These are phyloP conservation scores for Ilyonectria destructans DNA, from an alignment of 2,329 filamentous ascomycete genomes.

Conservation along the genomic window DNA sequence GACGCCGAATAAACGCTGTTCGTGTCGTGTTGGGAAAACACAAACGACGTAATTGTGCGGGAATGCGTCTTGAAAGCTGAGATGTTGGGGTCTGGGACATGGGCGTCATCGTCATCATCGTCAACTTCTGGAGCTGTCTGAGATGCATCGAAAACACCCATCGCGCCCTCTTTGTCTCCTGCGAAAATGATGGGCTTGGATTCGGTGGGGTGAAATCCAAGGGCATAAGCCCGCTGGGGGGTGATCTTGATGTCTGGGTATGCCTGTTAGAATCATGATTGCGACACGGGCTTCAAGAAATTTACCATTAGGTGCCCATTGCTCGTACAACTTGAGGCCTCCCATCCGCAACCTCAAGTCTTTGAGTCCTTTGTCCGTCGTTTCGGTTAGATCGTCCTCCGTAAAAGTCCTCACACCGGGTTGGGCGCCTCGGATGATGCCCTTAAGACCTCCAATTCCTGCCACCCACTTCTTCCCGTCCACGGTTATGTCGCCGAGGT, in stretches of 20 bases:
- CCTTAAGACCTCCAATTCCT: slow-evolving; percentile 76
- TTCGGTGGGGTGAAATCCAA: slow-evolving; percentile 89
- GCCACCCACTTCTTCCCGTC: slow-evolving; percentile 84
- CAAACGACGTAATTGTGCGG: slow-evolving; percentile 88
- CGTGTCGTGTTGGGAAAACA: slow-evolving; percentile 81
- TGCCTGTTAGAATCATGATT: neutral
- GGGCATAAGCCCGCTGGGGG: slow-evolving; percentile 87
- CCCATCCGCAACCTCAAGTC: slow-evolving; percentile 84
- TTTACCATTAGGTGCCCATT: slow-evolving; percentile 84
- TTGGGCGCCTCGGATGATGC: slow-evolving; percentile 76
- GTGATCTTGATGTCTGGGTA: slow-evolving; percentile 88
- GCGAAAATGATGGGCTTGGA: slow-evolving; percentile 93
- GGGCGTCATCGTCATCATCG: slow-evolving; percentile 79
- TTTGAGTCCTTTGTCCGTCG: slow-evolving; percentile 82
- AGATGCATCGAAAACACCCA: slow-evolving; percentile 92
- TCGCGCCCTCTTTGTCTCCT: slow-evolving; percentile 92
- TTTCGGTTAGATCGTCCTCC: slow-evolving; percentile 86
- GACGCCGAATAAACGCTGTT: slow-evolving; percentile 88
- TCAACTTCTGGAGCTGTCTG: slow-evolving; percentile 75
- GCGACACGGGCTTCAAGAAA: slow-evolving; percentile 43
- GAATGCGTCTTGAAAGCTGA: slow-evolving; percentile 93
- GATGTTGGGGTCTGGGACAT: slow-evolving; percentile 81
- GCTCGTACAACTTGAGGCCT: slow-evolving; percentile 84
- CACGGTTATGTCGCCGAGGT: slow-evolving; percentile 83
- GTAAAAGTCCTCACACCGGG: slow-evolving; percentile 90